Base-by-base conservation (phyloP, 176 grass and related monocot species). In the Aegilops tauschii region DNA sequence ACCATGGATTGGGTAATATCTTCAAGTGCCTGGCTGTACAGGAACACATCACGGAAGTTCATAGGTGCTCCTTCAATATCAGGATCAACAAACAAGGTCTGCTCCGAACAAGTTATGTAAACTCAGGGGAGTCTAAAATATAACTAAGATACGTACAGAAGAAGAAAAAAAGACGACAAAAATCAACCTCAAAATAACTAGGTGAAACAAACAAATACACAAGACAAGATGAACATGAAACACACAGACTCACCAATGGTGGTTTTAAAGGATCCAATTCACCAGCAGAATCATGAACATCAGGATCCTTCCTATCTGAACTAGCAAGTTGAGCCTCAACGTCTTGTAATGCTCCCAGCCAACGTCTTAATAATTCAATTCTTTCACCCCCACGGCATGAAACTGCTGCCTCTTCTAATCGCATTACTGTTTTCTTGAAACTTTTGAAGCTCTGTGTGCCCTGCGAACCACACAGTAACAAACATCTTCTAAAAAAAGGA, bases 1-100 rank as follows among this genome's bases (percentile, higher is more conserved):
- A 99, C 97, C 97, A 94, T 94, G 79, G 94, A 93, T 63, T 96
- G 73, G 47, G 89, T 96, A 86, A 99, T 99, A 69, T 92, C 97
- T 94, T 99, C 97, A 69, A 99, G 94, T 63, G 94, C 97, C 83
- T 96, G 87, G 76, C 92, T 96, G 86, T 96, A 91, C 66, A 98
- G 86, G 91, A 99, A 99, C 56, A 99, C 97, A 61, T 96, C 92
- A 28, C 79, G 82, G 42, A 99, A 99, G 58, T 91, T 96, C 92
- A 96, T 96, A 28, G 97, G 94, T 72, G 77, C 85, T 87, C 92
- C 97, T 12, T 90, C 94, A 87, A 88, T 91, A 83, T 99, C 92
- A 77, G 83, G 90, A 90, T 99, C 97, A 83, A 88, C 91, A 90
- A 91, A 99, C 54, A 91, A 91, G 93, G 85, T 89, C 97, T 96